Conservation (phyloP, 768 basidiomycete species). For the Sarcodon sp. region DNA sequence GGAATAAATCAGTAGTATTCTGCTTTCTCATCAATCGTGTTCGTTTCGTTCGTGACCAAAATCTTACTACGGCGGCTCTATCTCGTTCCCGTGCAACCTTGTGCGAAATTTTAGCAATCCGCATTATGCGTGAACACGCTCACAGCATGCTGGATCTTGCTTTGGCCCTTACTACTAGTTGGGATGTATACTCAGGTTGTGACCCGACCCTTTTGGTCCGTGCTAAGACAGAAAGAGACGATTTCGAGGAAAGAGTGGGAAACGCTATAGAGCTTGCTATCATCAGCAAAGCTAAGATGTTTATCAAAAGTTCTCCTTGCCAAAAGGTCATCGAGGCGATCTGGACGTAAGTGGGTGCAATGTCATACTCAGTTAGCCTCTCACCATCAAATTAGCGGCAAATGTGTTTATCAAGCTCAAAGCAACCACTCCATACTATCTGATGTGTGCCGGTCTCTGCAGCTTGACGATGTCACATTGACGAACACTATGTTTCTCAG, state of each 20-base stretch:
- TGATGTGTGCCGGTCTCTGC: constrained; percentile 38
- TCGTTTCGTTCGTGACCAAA: constrained; percentile 71
- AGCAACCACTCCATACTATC: constrained; percentile 84
- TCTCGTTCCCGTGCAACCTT: constrained; percentile 67
- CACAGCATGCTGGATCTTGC: constrained; percentile 57
- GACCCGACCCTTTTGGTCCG: constrained; percentile 42
- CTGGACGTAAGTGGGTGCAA: constrained; percentile 43
- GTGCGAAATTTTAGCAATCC: constrained; percentile 84
- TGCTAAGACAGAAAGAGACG: constrained; percentile 52
- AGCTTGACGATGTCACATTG: neutral
- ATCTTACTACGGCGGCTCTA: constrained; percentile 53
- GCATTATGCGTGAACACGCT: constrained; percentile 61
- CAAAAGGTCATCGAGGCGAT: constrained; percentile 84
- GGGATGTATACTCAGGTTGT: constrained; percentile 73
- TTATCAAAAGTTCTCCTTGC: constrained; percentile 81
- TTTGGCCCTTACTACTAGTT: constrained; percentile 61
- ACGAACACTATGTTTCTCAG: constrained; percentile 22
- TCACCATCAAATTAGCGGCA: neutral
- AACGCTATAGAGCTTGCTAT: constrained; percentile 94
- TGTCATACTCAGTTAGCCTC: neutral
- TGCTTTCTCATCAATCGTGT: constrained; percentile 82
- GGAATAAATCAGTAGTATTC: constrained; percentile 80
- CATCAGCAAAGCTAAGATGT: constrained; percentile 72
- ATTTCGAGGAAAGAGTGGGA: constrained; percentile 69
- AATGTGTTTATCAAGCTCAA: constrained; percentile 67